These are phyloP conservation scores for Ogataea haglerorum DNA, from an alignment of 805 yeast genomes.

Conservation along the genomic window DNA sequence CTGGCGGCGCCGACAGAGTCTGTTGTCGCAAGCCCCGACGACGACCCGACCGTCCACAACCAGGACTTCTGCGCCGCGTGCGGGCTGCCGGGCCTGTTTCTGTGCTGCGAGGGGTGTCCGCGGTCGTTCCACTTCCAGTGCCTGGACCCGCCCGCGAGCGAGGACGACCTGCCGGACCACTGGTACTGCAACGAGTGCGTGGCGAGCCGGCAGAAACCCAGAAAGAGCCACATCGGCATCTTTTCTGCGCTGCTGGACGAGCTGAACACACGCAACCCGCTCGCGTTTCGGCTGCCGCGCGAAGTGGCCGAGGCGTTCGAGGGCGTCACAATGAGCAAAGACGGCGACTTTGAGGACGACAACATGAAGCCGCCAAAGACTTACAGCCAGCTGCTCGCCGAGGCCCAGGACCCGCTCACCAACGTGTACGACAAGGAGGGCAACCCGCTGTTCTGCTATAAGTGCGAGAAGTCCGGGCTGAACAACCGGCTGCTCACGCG, in stretches of 20 bases:
- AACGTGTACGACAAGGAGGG: constrained; percentile 64
- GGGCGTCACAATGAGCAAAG: constrained; percentile 62
- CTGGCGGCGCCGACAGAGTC: constrained; percentile 10
- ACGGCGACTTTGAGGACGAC: constrained; percentile 71
- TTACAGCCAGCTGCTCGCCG: constrained; percentile 40
- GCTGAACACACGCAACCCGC: constrained; percentile 59
- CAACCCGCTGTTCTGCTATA: constrained; percentile 65
- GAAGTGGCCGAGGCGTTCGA: constrained; percentile 67
- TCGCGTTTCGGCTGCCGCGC: constrained; percentile 64
- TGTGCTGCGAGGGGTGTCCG: constrained; percentile 95
- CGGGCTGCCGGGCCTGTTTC: constrained; percentile 81
- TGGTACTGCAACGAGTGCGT: constrained; percentile 86
- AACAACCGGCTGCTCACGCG: constrained; percentile 53
- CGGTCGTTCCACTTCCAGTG: constrained; percentile 89
- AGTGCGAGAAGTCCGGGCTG: constrained; percentile 71
- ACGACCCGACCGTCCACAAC: constrained; percentile 39
- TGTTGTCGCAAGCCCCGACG: constrained; percentile 3
- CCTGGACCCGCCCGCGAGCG: constrained; percentile 84
- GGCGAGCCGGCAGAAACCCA: constrained; percentile 33
- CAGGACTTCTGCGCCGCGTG: constrained; percentile 92
- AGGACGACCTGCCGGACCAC: constrained; percentile 69
- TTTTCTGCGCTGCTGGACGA: constrained; percentile 57
- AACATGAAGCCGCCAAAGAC: constrained; percentile 49
- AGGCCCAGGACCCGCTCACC: constrained; percentile 54
- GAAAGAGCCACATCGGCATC: constrained; percentile 38